Base-by-base conservation (phyloP, 1,284 basidiomycete genomes). In the Cystobasidiaceae sp. region DNA sequence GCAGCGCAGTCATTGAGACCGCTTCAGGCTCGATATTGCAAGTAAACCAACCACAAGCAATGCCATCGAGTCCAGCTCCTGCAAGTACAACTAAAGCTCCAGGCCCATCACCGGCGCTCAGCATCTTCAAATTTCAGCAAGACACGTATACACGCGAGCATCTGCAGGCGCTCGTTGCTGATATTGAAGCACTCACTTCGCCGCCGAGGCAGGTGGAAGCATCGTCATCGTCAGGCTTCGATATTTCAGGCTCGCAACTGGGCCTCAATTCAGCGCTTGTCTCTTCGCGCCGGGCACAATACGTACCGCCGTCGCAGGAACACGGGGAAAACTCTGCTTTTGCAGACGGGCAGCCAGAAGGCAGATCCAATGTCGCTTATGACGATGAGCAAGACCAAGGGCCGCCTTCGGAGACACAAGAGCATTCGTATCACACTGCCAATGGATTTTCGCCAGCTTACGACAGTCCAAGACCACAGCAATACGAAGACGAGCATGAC, bases 81-180 rank as follows among this genome's bases (percentile, higher is more conserved):
- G 34, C 23, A 15, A 17, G 28, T 19, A 1, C 15, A 19, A 28
- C 21, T 30, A 25, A 27, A 44, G 37, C 51, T 32, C 7, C 52
- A 25, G 7, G 21, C 19, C 43, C 41, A 45, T 57, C 55, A 21
- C 52, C 49, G n/a, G 39, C 66, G 13, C 37, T 67, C 17, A 48
- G 44, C 13, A 63, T 67, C 13, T 67, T 67, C 54, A 62, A 58
- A 72, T 89, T 91, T 68, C 85, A 89, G 68, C 94, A 94, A 75
- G 93, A 97, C 77, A 93, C 93, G 0, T 91, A 88, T 74, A 96
- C 92, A 2, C 84, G 90, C 37, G 88, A 93, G 45, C 90, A 94
- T 75, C 83, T 97, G 51, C 90, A 89, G 1, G 90, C 88, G 1
- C 83, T 97, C 76, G 89, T 93, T 1, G 91, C 94, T 72, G 90